These are phyloP conservation scores for Citrus medica DNA, from an alignment of 345 rosid genomes.

Conservation along the genomic window DNA sequence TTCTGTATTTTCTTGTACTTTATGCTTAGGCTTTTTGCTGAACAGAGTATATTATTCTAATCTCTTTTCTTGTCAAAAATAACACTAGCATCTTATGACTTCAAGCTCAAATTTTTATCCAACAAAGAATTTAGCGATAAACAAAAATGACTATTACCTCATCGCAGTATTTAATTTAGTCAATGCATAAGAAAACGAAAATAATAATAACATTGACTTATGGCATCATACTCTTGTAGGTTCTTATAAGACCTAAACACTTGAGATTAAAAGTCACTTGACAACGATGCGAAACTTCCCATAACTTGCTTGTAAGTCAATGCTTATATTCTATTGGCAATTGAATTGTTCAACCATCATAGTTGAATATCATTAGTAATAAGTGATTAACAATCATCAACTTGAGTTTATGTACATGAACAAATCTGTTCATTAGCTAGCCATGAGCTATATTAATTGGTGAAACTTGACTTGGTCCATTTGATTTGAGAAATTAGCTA, in stretches of 20 bases:
- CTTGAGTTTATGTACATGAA: background rate
- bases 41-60: background rate
- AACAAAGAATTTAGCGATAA: no score
- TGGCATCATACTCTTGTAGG: background rate
- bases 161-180: background rate
- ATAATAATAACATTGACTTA: background rate
- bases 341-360: background rate
- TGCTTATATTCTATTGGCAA: background rate
- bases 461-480: background rate
- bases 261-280: background rate
- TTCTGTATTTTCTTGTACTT: background rate
- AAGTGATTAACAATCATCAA: background rate
- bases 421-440: background rate
- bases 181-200: background rate
- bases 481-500: background rate
- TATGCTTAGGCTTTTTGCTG: background rate
- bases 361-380: background rate
- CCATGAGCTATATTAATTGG: background rate
- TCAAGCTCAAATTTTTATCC: background rate
- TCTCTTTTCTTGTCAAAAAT: background rate
- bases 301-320: background rate
- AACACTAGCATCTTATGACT: no score
- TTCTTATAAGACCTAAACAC: background rate
- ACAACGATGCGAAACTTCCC: background rate
- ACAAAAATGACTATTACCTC: background rate